Conservation (phyloP, 1,284 basidiomycete species). For the Marasmius fiardii region DNA sequence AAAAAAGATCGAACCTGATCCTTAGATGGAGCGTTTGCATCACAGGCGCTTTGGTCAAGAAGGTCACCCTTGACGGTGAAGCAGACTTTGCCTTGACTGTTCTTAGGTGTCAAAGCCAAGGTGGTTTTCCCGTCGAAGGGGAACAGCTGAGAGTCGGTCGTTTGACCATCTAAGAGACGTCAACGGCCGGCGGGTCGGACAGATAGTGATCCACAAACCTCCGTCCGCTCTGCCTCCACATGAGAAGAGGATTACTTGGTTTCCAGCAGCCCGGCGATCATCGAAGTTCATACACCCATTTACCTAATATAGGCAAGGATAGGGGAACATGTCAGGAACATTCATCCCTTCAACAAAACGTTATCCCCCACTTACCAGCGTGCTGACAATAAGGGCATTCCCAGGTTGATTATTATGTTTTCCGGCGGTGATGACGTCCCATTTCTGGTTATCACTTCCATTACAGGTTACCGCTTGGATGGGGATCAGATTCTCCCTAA, state of each 20-base stretch:
- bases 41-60: slow-evolving; percentile 13
- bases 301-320: slow-evolving; percentile 8
- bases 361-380: slow-evolving; percentile 8
- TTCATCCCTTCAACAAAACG: not conserved
- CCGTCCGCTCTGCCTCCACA: slow-evolving; percentile 25
- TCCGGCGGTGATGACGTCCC: slow-evolving; percentile 19
- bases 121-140: slow-evolving; percentile 13
- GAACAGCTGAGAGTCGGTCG: slow-evolving; percentile 22
- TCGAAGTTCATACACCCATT: slow-evolving; percentile 23
- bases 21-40: not conserved
- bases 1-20: not conserved
- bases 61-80: slow-evolving; percentile 14
- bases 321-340: not conserved
- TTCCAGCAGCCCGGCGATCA: slow-evolving; percentile 18
- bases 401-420: slow-evolving; percentile 15
- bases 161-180: slow-evolving; percentile 14
- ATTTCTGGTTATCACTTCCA: slow-evolving; percentile 19
- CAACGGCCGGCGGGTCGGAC: not conserved
- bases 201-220: slow-evolving; percentile 5
- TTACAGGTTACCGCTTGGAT: slow-evolving; percentile 16
- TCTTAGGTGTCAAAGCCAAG: slow-evolving; percentile 14
- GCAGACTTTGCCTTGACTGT: slow-evolving; percentile 12
- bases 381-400: slow-evolving; percentile 15
- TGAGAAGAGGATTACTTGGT: slow-evolving; percentile 22
- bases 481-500: slow-evolving; percentile 22